Percentiles rank a stretch among this genome's conserved stretches.
Conservation (phyloP, 192 early-diverging fungal genomes). For the Backusella morwellensis region DNA sequence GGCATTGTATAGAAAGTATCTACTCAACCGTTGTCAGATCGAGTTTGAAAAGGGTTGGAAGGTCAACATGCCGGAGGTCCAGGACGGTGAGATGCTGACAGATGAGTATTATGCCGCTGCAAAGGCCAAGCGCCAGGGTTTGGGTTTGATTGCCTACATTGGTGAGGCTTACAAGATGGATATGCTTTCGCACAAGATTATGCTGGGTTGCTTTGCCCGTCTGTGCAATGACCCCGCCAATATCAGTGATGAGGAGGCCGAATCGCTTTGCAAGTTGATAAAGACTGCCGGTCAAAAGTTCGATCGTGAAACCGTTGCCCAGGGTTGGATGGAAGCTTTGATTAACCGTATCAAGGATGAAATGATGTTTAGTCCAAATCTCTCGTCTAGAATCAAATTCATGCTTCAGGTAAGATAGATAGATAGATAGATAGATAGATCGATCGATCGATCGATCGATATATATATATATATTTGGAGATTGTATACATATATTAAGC, state of each 20-base stretch:
- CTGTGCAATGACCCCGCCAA: conserved; percentile 69
- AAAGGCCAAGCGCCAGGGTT: conserved; percentile 92
- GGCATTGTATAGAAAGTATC: conserved; percentile 85
- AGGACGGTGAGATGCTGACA: conserved; percentile 67
- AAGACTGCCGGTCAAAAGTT: conserved; percentile 85
- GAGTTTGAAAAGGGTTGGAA: conserved; percentile 94
- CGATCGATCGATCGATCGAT: too few relatives aligned
- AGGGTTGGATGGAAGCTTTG: conserved; percentile 76
- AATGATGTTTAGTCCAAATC: conserved; percentile 65
- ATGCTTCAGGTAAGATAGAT: conserved; percentile 55
- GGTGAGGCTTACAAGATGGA: conserved; percentile 91
- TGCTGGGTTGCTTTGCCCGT: conserved; percentile 87
- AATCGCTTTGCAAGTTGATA: conserved; percentile 90
- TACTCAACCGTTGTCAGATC: conserved; percentile 92
- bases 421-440: too few relatives aligned
- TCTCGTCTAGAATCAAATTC: conserved; percentile 92
- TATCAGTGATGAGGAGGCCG: conserved; percentile 94
- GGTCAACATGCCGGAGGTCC: conserved; percentile 68
- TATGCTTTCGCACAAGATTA: conserved; percentile 94
- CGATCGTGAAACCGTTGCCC: conserved; percentile 48
- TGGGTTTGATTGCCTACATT: conserved; percentile 94
- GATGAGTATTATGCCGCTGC: conserved; percentile 80
- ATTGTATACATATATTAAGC: too few relatives aligned
- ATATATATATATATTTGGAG: too few relatives aligned
- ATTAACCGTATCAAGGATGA: conserved; percentile 74